phyloP scores from a whole-genome alignment of 2,329 filamentous ascomycete species.

The Cercospora sp. region DNA sequence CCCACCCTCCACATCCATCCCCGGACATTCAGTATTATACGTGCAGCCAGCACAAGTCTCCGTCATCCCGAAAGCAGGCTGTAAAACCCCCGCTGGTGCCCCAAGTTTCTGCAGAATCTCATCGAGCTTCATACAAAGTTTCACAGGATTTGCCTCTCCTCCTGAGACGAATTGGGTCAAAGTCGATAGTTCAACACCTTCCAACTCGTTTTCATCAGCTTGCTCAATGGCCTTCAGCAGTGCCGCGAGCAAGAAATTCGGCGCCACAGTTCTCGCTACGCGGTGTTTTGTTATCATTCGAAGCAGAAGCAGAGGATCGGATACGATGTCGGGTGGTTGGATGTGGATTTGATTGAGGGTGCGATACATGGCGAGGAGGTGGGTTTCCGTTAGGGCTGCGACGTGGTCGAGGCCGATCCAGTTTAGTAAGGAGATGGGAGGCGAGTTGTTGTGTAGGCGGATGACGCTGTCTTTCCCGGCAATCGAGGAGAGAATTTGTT shows the following conservation, averaged over 20 bases:
- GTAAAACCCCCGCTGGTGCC: slow-evolving; percentile 14
- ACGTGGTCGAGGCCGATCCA: slow-evolving; percentile 58
- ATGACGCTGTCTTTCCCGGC: slow-evolving; percentile 15
- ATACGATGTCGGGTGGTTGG: slow-evolving; percentile 42
- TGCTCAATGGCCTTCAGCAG: not conserved
- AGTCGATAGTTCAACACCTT: not conserved
- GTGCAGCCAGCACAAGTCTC: slow-evolving; percentile 26
- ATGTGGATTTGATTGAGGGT: slow-evolving; percentile 51
- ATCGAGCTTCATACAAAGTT: slow-evolving; percentile 9
- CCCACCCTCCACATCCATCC: slow-evolving; percentile 10
- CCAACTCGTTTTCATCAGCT: not conserved
- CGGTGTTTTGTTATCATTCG: slow-evolving; percentile 44
- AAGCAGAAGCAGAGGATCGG: slow-evolving; percentile 43
- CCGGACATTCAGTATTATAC: slow-evolving; percentile 19
- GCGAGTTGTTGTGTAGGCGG: not conserved
- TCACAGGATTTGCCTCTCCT: slow-evolving; percentile 47
- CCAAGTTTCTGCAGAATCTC: slow-evolving; percentile 1
- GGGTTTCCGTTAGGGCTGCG: slow-evolving; percentile 53
- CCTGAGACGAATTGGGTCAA: slow-evolving; percentile 42
- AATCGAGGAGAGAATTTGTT: slow-evolving; percentile 27
- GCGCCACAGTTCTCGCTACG: slow-evolving; percentile 48
- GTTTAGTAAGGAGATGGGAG: slow-evolving; percentile 38
- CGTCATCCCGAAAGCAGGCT: slow-evolving; percentile 21
- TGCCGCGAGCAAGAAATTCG: slow-evolving; percentile 43
- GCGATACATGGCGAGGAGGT: slow-evolving; percentile 50